A percentile compares a stretch with the other conserved stretches of the same genome.
Evolutionary conservation across 768 basidiomycete genomes (phyloP).

Genomic region (Pulveroboletus sp.): DNA sequence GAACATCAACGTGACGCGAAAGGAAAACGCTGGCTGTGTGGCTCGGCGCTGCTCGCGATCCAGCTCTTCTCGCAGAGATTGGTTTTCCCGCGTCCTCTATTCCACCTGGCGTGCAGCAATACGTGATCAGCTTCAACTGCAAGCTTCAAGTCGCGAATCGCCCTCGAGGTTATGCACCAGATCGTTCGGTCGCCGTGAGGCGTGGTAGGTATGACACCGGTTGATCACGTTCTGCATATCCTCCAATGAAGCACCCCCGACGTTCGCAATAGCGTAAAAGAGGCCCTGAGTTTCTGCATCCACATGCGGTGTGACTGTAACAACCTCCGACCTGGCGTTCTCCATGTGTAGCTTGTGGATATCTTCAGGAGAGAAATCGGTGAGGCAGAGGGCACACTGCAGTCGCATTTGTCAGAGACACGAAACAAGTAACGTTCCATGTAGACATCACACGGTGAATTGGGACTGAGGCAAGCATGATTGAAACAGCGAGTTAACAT

Average conservation of each 20-base stretch:
- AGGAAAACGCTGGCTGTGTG: too few species aligned
- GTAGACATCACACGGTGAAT: too few species aligned
- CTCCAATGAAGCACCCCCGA: neutral
- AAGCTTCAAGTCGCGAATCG: too few species aligned
- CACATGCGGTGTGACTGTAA: neutral
- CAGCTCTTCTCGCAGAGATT: too few species aligned
- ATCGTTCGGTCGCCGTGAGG: neutral
- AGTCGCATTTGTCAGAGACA: neutral
- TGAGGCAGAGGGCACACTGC: conserved; percentile 12
- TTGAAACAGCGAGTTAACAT: too few species aligned
- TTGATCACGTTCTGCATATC: conserved; percentile 6
- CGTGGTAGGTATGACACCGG: neutral
- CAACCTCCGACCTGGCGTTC: neutral
- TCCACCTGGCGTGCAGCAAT: too few species aligned
- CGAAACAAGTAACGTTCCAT: too few species aligned
- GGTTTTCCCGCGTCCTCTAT: too few species aligned
- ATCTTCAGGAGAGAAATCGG: neutral
- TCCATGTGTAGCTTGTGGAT: conserved; percentile 6
- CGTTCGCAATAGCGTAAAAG: neutral
- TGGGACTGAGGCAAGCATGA: too few species aligned
- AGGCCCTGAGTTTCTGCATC: neutral
- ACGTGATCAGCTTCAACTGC: too few species aligned
- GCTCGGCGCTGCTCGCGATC: too few species aligned
- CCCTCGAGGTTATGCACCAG: neutral
- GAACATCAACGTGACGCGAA: too few species aligned